Base-by-base conservation (phyloP, 2,329 filamentous ascomycete species). In the Colletotrichum sp. region DNA sequence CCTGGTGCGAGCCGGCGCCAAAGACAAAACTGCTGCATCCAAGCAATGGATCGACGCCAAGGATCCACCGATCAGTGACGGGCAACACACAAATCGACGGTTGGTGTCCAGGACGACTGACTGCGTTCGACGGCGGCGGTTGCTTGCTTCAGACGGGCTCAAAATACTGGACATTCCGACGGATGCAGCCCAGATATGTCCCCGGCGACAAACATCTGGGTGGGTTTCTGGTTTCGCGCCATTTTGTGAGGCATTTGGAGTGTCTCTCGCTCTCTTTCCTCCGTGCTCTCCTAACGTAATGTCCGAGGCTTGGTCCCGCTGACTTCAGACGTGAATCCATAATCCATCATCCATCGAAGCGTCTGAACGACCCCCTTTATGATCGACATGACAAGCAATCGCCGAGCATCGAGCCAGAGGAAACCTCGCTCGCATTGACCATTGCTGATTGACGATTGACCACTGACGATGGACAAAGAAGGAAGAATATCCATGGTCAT, bases 11-110 rank as follows among this genome's bases (percentile, higher is more conserved):
- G 21, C 9, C 48, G 38, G 38, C 69, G 52, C 30, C 55, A 70
- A 64, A 64, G 71, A 48, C 67, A 74, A 52, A 32, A 67, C 60
- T 48, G 34, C 24, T 55, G 60, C 32, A 58, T 64, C 21, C 61
- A 48, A 74, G 36, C 36, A 66, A 66, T 30, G 26, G 73, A 75
- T 75, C 70, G 70, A 73, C 73, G 56, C 70, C 73, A 65, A 73
- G 70, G 64, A 56, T 58, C 73, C 73, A 65, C 70, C 26, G 38
- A 68, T 65, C 9, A 61, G 1, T 34, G 58, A 61, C 12, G 58
- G 34, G 71, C 43, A 48, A 48, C 18, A 48, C 43, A 48, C 43
- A 21, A 21, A 48, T 34, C 21, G 52, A 43, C 69, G 55, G 48
- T n/a, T 12, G 43, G 43, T 43, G 30, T 16, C 65, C 28, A 9